Percentiles rank a stretch among this genome's conserved stretches.
Evolutionary conservation across 225 moss, liverwort and hornwort species (phyloP).

Genomic region (Marchantia paleacea): DNA sequence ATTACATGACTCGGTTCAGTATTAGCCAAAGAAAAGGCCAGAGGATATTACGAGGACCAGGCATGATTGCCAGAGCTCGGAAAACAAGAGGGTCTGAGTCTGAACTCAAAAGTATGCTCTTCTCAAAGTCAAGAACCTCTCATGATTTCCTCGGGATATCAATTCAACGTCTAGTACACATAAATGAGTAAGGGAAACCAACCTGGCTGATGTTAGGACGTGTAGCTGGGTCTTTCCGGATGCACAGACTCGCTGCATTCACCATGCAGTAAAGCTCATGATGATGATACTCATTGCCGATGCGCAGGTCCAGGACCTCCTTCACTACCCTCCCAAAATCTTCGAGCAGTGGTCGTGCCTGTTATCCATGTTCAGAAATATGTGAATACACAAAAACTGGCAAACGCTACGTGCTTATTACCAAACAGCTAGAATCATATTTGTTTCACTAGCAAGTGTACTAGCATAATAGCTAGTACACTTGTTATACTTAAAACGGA

Average conservation of each 20-base stretch:
- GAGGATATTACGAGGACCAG: too few species aligned
- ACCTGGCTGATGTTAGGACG: slow-evolving; percentile 77
- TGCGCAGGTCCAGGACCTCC: slow-evolving; percentile 55
- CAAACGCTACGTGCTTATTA: background rate
- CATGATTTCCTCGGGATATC: too few species aligned
- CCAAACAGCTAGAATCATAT: background rate
- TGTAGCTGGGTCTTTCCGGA: slow-evolving; percentile 61
- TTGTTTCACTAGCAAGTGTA: background rate
- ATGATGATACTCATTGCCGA: slow-evolving; percentile 51
- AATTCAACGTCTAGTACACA: too few species aligned
- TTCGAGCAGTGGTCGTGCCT: slow-evolving; percentile 67
- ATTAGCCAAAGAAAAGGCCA: too few species aligned
- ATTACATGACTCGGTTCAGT: too few species aligned
- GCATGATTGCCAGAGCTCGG: too few species aligned
- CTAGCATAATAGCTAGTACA: background rate
- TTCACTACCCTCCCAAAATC: slow-evolving; percentile 46
- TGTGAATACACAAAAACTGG: background rate
- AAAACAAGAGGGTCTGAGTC: too few species aligned
- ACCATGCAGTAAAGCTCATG: slow-evolving; percentile 70
- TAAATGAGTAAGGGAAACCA: slow-evolving; percentile 7
- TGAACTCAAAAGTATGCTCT: too few species aligned
- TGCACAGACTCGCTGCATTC: slow-evolving; percentile 65
- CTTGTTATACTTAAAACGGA: background rate
- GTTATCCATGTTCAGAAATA: slow-evolving; percentile 4
- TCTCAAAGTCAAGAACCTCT: too few species aligned